Evolutionary conservation across 2,329 filamentous ascomycete genomes (phyloP), one percentile per base, ranked within the genome.

Genomic region (Microcyclospora tardicrescens): DNA sequence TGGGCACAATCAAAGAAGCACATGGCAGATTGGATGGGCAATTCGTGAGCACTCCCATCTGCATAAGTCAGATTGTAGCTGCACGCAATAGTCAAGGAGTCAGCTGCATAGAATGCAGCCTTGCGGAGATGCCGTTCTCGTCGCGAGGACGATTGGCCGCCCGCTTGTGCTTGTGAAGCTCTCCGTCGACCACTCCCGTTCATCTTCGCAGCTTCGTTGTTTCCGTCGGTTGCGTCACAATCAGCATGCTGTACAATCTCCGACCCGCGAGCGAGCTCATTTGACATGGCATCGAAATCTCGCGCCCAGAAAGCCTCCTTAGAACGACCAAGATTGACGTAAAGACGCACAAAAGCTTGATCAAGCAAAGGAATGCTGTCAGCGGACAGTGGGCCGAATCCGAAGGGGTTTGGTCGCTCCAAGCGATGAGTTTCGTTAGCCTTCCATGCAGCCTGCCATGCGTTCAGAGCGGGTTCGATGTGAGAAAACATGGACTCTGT

Each of bases 401-500:
- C 85, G 53, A 78, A 89, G 0, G 84, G 84, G 56, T 91, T 93
- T 0, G 85, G 85, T 37, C 84, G 72, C 57, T 93, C 83, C 5
- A 91, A 64, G 51, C 79, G 86, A 58, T 94, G 86, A 33, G 82
- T 75, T 2, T 84, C 81, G 55, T 91, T 93, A 52, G 78, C 83
- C 32, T 80, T 77, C 89, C 89, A 96, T 0, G 86, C 87, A 34
- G 81, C 74, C 62, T 94, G 85, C 91, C 91, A 98, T 6, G 89
- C 87, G 58, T 86, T 82, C 44, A 98, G 67, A 2, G 89, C 89
- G 10, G 89, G 89, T 59, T 95, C 87, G 41, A 96, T 93, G 54
- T 94, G 86, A 2, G 82, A 76, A 58, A 95, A 87, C 86, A 96
- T 93, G 47, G 86, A 85, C 49, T 96, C 87, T 0, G 85, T 93